Evolutionary conservation across 176 grass and related monocot genomes (phyloP), one percentile per base, ranked within the genome.

Genomic region (Avena eriantha): DNA sequence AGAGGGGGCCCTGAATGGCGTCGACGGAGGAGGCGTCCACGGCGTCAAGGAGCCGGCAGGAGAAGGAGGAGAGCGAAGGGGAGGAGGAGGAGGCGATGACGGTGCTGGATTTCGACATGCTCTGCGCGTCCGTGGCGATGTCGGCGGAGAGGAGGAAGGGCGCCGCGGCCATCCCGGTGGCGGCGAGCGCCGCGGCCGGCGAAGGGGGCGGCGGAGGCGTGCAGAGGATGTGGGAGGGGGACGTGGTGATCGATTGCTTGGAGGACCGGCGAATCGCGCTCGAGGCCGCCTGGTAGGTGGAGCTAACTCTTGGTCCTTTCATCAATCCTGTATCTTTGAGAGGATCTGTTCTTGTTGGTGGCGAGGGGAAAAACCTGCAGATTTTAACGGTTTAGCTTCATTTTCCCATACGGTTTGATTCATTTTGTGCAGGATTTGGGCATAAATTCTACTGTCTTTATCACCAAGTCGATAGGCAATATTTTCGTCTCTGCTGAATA

Each of bases 171-270:
- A n/a, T n/a, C n/a, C n/a, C n/a, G n/a, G n/a, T n/a, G n/a, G n/a
- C n/a, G n/a, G n/a, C n/a, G n/a, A n/a, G n/a, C n/a, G n/a, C n/a
- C n/a, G n/a, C n/a, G n/a, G n/a, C n/a, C 0, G 85, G 49, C 0
- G 91, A 73, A 1, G 60, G 79, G 10, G 80, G 15, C 12, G 87
- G 36, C 1, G 85, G 86, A 13, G 88, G 89, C 18, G 92, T 96
- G 85, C 97, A 96, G 90, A 76, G 97, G 88, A 99, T 99, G 97
- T 99, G 97, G 97, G 97, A 99, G 79, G 96, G 96, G 8, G 94
- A 91, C 60, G 87, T 98, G 26, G 89, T 97, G 57, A 80, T 90
- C 55, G 94, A 96, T 94, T 99, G 92, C 86, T 79, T 99, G n/a
- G 94, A 94, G 54, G 92, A 99, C 86, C 87, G 89, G 14, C 89